phyloP scores from a whole-genome alignment of 1,284 basidiomycete species.

The Porogramme epimiltina region DNA sequence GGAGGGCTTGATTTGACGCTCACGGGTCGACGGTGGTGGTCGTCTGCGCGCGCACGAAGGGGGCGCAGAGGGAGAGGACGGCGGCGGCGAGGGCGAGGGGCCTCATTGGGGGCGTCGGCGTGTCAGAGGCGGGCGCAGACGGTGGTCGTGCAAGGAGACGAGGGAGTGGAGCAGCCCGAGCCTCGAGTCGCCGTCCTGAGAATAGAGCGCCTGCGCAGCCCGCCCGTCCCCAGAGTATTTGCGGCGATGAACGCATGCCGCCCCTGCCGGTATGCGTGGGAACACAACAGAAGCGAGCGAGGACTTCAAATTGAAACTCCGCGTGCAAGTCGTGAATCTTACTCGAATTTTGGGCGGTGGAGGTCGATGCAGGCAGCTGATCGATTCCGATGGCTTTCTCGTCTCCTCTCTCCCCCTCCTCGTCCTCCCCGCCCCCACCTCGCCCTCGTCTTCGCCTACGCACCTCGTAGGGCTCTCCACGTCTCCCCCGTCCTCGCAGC shows the following conservation, averaged over 20 bases:
- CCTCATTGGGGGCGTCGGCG: constrained; percentile 13
- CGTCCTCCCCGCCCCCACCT: constrained; percentile 8
- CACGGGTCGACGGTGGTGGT: constrained; percentile 47
- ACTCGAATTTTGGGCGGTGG: constrained; percentile 6
- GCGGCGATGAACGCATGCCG: constrained; percentile 18
- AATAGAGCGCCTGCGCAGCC: background rate
- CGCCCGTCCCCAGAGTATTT: background rate
- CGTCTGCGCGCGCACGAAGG: constrained; percentile 46
- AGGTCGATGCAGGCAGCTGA: constrained; percentile 36
- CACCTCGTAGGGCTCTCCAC: constrained; percentile 27
- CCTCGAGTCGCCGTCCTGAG: background rate
- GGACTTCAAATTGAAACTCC: constrained; percentile 7
- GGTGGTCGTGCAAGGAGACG: constrained; percentile 9
- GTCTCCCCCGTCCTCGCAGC: constrained; percentile 23
- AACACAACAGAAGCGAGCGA: constrained; percentile 6
- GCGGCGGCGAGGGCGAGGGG: constrained; percentile 6
- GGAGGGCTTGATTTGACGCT: constrained; percentile 16
- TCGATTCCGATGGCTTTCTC: constrained; percentile 18
- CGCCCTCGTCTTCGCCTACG: constrained; percentile 11
- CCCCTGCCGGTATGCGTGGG: constrained; percentile 10
- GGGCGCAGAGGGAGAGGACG: constrained; percentile 31
- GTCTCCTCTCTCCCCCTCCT: constrained; percentile 15
- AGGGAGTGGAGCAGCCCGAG: background rate
- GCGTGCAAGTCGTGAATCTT: background rate
- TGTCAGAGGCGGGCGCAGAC: background rate